These are phyloP conservation scores for Grigorovia yakushimaensis DNA, from an alignment of 805 yeast genomes.

Conservation along the genomic window DNA sequence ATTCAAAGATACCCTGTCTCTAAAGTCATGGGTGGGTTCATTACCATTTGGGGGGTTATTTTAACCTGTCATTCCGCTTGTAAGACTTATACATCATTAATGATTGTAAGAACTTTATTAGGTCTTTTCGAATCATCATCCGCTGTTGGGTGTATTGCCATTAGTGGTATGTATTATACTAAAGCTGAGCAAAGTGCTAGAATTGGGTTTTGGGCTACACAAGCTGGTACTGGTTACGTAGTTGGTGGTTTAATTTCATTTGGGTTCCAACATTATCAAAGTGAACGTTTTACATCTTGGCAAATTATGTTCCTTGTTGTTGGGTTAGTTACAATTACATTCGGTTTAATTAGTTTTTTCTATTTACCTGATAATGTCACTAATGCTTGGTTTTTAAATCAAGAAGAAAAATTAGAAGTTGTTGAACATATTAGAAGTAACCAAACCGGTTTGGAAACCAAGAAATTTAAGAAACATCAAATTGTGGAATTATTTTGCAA, in stretches of 20 bases:
- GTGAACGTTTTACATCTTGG: slow-evolving; percentile 42
- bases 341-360: slow-evolving; percentile 37
- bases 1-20: slow-evolving; percentile 47
- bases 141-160: slow-evolving; percentile 46
- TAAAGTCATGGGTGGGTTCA: slow-evolving; percentile 38
- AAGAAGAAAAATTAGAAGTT: slow-evolving; percentile 36
- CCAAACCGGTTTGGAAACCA: slow-evolving; percentile 45
- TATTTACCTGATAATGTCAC: slow-evolving; percentile 43
- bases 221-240: slow-evolving; percentile 42
- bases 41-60: slow-evolving; percentile 45
- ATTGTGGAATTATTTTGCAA: slow-evolving; percentile 36
- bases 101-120: slow-evolving; percentile 44
- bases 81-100: slow-evolving; percentile 40
- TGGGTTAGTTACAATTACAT: slow-evolving; percentile 42
- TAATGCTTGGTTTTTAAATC: slow-evolving; percentile 32
- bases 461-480: slow-evolving; percentile 36
- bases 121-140: slow-evolving; percentile 48
- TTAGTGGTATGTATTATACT: slow-evolving; percentile 56
- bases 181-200: slow-evolving; percentile 42
- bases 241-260: slow-evolving; percentile 40
- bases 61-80: slow-evolving; percentile 45
- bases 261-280: slow-evolving; percentile 44
- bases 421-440: slow-evolving; percentile 38
- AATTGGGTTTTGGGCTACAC: slow-evolving; percentile 49
- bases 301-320: slow-evolving; percentile 49